phyloP scores from a whole-genome alignment of 352 stramenopile genomes.

The Phytopythium mirpurense region DNA sequence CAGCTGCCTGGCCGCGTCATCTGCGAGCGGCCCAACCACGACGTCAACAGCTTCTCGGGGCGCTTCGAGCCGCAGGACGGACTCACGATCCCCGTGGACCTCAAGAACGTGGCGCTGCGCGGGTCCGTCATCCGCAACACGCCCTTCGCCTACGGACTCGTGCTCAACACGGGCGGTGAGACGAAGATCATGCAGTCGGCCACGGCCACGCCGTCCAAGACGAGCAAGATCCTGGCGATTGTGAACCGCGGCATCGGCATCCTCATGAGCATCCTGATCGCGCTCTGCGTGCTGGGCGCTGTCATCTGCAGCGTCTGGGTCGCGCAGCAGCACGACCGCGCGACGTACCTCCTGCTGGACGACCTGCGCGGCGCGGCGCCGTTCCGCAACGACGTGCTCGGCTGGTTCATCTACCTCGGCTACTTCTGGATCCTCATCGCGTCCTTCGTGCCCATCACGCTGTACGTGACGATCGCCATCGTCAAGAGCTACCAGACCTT shows the following conservation, averaged over 20 bases:
- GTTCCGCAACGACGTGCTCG: conserved; percentile 69
- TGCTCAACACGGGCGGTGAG: conserved; percentile 78
- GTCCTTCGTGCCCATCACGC: conserved; percentile 84
- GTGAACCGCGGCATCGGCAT: conserved; percentile 76
- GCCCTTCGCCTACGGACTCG: conserved; percentile 68
- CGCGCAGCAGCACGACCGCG: conserved; percentile 37
- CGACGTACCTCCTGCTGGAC: conserved; percentile 67
- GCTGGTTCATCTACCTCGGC: conserved; percentile 70
- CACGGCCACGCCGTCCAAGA: conserved; percentile 65
- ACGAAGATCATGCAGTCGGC: conserved; percentile 88
- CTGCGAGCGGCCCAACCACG: conserved; percentile 80
- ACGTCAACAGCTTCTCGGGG: conserved; percentile 84
- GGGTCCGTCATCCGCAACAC: conserved; percentile 85
- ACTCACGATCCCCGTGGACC: conserved; percentile 76
- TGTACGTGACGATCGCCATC: conserved; percentile 87
- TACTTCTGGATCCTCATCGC: conserved; percentile 89
- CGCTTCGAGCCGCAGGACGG: conserved; percentile 69
- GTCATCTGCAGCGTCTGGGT: conserved; percentile 72
- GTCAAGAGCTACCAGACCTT: conserved; percentile 86
- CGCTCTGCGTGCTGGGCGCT: conserved; percentile 68
- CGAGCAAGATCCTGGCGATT: conserved; percentile 80
- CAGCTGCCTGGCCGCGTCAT: conserved; percentile 65
- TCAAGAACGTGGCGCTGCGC: conserved; percentile 80
- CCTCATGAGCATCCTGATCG: conserved; percentile 64
- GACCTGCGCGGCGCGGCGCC: conserved; percentile 54